Evolutionary conservation across 148 eudicot genomes (phyloP).

Genomic region (Pharnaceum exiguum): DNA sequence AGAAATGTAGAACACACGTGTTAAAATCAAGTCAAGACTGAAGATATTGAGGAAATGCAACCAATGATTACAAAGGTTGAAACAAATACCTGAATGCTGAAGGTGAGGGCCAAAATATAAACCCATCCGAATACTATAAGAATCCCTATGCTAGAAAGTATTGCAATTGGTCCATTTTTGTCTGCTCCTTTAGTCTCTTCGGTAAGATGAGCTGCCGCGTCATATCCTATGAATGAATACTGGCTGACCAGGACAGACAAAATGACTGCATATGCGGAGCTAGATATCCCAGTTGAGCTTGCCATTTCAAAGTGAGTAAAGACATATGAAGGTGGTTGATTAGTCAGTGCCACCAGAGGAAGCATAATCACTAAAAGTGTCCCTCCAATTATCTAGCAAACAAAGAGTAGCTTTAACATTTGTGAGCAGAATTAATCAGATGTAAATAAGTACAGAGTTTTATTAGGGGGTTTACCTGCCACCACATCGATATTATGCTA

Average conservation of each 20-base stretch:
- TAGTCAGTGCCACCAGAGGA: slow-evolving; percentile 53
- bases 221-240: slow-evolving; percentile 61
- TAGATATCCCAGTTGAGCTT: slow-evolving; percentile 42
- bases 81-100: slow-evolving; percentile 80
- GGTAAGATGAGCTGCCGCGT: slow-evolving; percentile 66
- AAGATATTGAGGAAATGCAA: too few species aligned
- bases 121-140: slow-evolving; percentile 62
- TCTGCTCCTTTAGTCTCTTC: slow-evolving; percentile 74
- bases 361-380: slow-evolving; percentile 50
- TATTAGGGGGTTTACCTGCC: slow-evolving; percentile 45
- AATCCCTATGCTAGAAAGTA: slow-evolving; percentile 56
- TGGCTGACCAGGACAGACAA: slow-evolving; percentile 56
- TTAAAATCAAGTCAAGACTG: neutral
- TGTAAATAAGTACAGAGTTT: too few species aligned
- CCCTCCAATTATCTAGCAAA: slow-evolving; percentile 48
- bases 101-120: slow-evolving; percentile 58
- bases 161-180: slow-evolving; percentile 61
- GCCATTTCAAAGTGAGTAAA: slow-evolving; percentile 47
- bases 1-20: neutral
- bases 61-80: too few species aligned
- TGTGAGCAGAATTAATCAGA: too few species aligned
- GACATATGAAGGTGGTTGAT: slow-evolving; percentile 53
- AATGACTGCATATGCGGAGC: slow-evolving; percentile 42
- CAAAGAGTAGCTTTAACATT: neutral
- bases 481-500: slow-evolving; percentile 53